Evolutionary conservation across 495 filamentous ascomycete genomes (phyloP).

Genomic region (Venustampulla echinocandica): DNA sequence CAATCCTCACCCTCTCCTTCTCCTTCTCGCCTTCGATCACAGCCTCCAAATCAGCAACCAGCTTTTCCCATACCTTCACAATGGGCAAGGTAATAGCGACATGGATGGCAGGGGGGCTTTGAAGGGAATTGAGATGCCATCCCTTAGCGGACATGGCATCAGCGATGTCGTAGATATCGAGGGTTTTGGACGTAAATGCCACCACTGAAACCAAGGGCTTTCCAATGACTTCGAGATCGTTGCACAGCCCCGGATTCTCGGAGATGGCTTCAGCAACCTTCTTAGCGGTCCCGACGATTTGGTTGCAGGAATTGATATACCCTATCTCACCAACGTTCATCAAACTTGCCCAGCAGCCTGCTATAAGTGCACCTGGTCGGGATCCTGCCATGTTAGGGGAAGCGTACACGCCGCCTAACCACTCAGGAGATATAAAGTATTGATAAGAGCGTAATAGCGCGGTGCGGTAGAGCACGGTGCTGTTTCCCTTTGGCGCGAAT

Average conservation of each 20-base stretch:
- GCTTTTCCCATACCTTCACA: slow-evolving; percentile 64
- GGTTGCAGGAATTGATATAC: slow-evolving; percentile 74
- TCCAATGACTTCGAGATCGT: slow-evolving; percentile 73
- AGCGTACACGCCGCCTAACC: slow-evolving; percentile 93
- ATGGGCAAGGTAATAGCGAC: slow-evolving; percentile 91
- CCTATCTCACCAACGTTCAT: slow-evolving; percentile 85
- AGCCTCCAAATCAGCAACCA: slow-evolving; percentile 67
- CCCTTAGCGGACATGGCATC: slow-evolving; percentile 73
- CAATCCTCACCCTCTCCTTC: slow-evolving; percentile 52
- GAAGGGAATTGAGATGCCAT: slow-evolving; percentile 91
- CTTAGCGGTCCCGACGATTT: slow-evolving; percentile 82
- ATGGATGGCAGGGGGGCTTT: slow-evolving; percentile 89
- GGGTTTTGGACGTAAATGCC: slow-evolving; percentile 67
- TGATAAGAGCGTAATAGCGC: slow-evolving; percentile 70
- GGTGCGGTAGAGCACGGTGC: slow-evolving; percentile 81
- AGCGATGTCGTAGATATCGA: slow-evolving; percentile 83
- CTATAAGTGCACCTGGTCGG: slow-evolving; percentile 86
- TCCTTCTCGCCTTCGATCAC: slow-evolving; percentile 70
- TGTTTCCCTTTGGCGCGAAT: slow-evolving; percentile 96
- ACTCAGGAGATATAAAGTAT: slow-evolving; percentile 92
- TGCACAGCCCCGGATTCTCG: slow-evolving; percentile 51
- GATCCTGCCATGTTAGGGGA: slow-evolving; percentile 86
- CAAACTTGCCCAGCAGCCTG: slow-evolving; percentile 84
- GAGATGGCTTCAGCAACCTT: slow-evolving; percentile 70
- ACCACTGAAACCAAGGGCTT: slow-evolving; percentile 83